Evolutionary conservation across 2,329 filamentous ascomycete genomes (phyloP), one percentile per base, ranked within the genome.

Genomic region (Curvularia sp.): DNA sequence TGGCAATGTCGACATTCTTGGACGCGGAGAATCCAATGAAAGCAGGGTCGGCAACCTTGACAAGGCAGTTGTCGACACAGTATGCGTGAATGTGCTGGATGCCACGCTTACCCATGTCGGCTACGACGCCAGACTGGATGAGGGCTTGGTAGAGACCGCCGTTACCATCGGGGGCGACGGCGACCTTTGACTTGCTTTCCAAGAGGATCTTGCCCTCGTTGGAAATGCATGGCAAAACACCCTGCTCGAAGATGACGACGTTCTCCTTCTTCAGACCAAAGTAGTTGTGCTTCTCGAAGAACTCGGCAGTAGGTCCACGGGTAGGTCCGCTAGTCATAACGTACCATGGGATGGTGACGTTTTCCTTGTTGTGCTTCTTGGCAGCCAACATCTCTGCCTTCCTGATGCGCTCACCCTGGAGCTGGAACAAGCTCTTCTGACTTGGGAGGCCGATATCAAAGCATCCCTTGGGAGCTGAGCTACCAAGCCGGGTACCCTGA

Each of bases 251-350:
- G 78, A 98, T 91, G 67, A 89, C 80, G 61, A 99, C 89, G 74
- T 99, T 95, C 77, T 90, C 88, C 79, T 91, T 86, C 67, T 89
- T 85, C 60, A 99, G 81, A 5, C 95, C 95, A 77, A 99, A 99
- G 83, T 93, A 98, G 57, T 87, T 86, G 83, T 98, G 85, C 79
- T 96, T 85, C 76, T 90, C 82, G 79, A 99, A 98, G 83, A 95
- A 99, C 62, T 90, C 84, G 83, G 97, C 91, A n/a, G 95, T 99
- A 41, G 93, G 92, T 61, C 87, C 88, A 67, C 93, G 87, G 7
- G 95, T 99, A 46, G 95, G 95, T 4, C 95, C 95, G 72, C 92
- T 97, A 71, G 95, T 99, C 95, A 99, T 99, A 79, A 99, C 92
- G 81, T 99, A 99, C 95, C 95, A 99, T 12, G 95, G 95, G 42